Conservation (phyloP, 257 asterid genomes). For the Solanum virginianum region DNA sequence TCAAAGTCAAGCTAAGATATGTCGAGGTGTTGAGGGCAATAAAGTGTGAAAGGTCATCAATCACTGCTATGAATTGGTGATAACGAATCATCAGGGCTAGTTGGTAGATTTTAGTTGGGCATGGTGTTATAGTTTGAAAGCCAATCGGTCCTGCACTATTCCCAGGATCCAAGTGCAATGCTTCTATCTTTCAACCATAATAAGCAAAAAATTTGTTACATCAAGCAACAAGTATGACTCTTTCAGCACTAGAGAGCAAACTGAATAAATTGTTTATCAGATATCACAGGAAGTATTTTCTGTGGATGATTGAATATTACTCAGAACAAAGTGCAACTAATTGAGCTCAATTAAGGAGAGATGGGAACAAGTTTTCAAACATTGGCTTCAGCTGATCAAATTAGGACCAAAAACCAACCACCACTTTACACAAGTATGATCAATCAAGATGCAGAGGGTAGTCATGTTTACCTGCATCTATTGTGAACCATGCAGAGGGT, state of each 20-base stretch:
- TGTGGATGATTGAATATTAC: neutral
- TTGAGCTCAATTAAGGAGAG: neutral
- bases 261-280: neutral
- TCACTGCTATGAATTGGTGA: neutral
- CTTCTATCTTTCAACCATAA: neutral
- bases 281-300: neutral
- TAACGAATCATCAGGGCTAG: neutral
- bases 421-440: neutral
- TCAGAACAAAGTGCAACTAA: neutral
- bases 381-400: neutral
- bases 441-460: neutral
- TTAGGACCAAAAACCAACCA: neutral
- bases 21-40: neutral
- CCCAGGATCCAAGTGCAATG: neutral
- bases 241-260: neutral
- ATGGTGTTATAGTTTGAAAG: neutral
- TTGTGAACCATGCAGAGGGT: conserved; percentile 75
- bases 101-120: neutral
- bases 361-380: neutral
- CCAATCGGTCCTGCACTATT: neutral
- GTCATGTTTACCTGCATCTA: conserved; percentile 68
- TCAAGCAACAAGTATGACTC: neutral
- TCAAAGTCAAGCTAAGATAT: neutral
- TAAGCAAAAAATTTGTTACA: neutral
- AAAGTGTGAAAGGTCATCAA: neutral